Evolutionary conservation across 495 filamentous ascomycete species (phyloP).

Genomic region (Neurospora hispaniola): DNA sequence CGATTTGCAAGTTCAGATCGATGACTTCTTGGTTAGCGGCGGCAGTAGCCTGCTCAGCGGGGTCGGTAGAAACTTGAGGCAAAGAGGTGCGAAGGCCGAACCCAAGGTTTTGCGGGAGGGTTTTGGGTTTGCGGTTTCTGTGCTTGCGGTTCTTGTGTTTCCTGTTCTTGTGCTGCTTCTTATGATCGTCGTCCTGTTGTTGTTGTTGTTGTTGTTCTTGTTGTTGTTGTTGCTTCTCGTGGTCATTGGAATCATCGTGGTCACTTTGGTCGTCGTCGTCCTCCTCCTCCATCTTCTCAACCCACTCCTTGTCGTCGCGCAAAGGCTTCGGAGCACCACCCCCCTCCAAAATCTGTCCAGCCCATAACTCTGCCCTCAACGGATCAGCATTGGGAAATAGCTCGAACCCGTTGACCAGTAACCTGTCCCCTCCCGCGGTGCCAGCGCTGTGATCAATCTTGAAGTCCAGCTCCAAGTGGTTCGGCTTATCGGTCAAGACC

Average conservation of each 20-base stretch:
- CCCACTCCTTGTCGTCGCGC: background rate
- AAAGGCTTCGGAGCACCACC: background rate
- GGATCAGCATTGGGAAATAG: constrained; percentile 31
- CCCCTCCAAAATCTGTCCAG: constrained; percentile 18
- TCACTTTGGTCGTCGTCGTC: background rate
- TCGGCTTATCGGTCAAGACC: constrained; percentile 20
- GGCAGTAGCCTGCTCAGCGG: constrained; percentile 15
- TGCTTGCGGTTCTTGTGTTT: constrained; percentile 8
- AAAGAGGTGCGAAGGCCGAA: constrained; percentile 30
- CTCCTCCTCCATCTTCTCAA: background rate
- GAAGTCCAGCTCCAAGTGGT: constrained; percentile 33
- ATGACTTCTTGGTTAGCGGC: constrained; percentile 29
- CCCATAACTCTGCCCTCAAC: constrained; percentile 16
- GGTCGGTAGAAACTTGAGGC: constrained; percentile 22
- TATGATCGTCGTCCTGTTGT: constrained; percentile 8
- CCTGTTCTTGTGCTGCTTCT: constrained; percentile 5
- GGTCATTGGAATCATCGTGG: background rate
- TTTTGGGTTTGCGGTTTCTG: constrained; percentile 4
- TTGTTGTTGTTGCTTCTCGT: constrained; percentile 6
- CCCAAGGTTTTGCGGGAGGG: constrained; percentile 24
- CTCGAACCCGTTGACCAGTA: constrained; percentile 35
- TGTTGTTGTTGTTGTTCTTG: constrained; percentile 3
- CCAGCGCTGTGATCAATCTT: constrained; percentile 20
- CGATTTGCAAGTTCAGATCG: constrained; percentile 35
- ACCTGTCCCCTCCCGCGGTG: constrained; percentile 14